phyloP scores from a whole-genome alignment of 345 rosid genomes.

The Draba incana region DNA sequence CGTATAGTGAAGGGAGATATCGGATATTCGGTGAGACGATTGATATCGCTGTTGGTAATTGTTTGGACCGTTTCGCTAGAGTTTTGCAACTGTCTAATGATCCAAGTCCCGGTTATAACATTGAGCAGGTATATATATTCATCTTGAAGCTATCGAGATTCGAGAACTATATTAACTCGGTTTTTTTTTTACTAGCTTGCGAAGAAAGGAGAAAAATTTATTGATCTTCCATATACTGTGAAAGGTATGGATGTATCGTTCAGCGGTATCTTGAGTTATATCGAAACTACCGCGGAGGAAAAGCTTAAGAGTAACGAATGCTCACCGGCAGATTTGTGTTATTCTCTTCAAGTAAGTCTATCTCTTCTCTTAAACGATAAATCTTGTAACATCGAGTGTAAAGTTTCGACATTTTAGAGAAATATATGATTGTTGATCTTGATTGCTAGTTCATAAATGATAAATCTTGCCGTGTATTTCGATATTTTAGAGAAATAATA shows the following conservation, averaged over 20 bases:
- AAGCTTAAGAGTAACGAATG: conserved; percentile 83
- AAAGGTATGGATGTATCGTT: conserved; percentile 99
- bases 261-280: conserved; percentile 91
- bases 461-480: not conserved
- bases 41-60: conserved; percentile 98
- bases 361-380: not conserved
- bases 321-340: conserved; percentile 93
- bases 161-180: conserved; percentile 13
- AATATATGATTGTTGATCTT: not conserved
- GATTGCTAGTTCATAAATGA: not conserved
- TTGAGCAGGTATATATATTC: conserved; percentile 69
- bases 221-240: conserved; percentile 90
- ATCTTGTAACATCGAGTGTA: not conserved
- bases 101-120: conserved; percentile 99
- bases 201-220: conserved; percentile 87
- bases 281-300: conserved; percentile 80
- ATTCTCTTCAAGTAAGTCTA: conserved; percentile 79
- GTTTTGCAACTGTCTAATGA: conserved; percentile 89
- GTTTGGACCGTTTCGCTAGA: conserved; percentile 94
- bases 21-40: conserved; percentile 94
- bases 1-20: conserved; percentile 93
- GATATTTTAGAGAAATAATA: not conserved
- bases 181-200: conserved; percentile 64
- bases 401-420: not conserved
- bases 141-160: not conserved